Evolutionary conservation across 495 filamentous ascomycete genomes (phyloP).

Genomic region (Haplographium delicatum): DNA sequence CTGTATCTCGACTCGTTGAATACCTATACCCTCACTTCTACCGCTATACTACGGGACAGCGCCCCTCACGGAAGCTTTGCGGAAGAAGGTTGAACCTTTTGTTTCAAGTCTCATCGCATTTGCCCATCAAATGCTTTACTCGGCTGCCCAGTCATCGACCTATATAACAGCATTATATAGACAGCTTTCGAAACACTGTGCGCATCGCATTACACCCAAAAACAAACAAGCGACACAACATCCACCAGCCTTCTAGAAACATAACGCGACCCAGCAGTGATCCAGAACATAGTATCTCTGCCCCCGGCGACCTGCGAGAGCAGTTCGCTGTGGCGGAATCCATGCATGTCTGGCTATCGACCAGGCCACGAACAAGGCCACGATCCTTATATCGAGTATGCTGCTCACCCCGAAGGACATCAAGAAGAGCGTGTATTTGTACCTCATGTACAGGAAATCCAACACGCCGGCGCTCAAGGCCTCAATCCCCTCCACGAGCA

Average conservation of each 20-base stretch:
- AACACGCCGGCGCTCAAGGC: slow-evolving; percentile 22
- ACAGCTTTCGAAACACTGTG: slow-evolving; percentile 24
- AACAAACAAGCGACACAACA: slow-evolving; percentile 22
- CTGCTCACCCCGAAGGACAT: slow-evolving; percentile 50
- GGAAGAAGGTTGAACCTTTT: slow-evolving; percentile 22
- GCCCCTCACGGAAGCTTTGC: slow-evolving; percentile 26
- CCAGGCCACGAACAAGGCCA: slow-evolving; percentile 21
- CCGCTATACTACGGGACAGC: slow-evolving; percentile 23
- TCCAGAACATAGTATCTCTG: slow-evolving; percentile 23
- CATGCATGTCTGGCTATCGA: slow-evolving; percentile 54
- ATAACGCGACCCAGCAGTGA: slow-evolving; percentile 23
- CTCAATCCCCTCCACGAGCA: slow-evolving; percentile 18
- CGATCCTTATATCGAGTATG: slow-evolving; percentile 45
- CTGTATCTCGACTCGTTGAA: slow-evolving; percentile 15
- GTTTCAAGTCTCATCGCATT: slow-evolving; percentile 20
- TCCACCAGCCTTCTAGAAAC: slow-evolving; percentile 22
- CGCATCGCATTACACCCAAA: slow-evolving; percentile 23
- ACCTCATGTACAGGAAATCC: slow-evolving; percentile 36
- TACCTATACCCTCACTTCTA: slow-evolving; percentile 16
- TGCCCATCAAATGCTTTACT: slow-evolving; percentile 17
- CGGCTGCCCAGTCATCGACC: slow-evolving; percentile 15
- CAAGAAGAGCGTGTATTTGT: slow-evolving; percentile 50
- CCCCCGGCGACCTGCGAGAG: slow-evolving; percentile 59
- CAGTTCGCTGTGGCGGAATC: slow-evolving; percentile 67
- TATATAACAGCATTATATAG: slow-evolving; percentile 24